Evolutionary conservation across 2,329 filamentous ascomycete genomes (phyloP).

Genomic region (Phaeomoniella chlamydospora): DNA sequence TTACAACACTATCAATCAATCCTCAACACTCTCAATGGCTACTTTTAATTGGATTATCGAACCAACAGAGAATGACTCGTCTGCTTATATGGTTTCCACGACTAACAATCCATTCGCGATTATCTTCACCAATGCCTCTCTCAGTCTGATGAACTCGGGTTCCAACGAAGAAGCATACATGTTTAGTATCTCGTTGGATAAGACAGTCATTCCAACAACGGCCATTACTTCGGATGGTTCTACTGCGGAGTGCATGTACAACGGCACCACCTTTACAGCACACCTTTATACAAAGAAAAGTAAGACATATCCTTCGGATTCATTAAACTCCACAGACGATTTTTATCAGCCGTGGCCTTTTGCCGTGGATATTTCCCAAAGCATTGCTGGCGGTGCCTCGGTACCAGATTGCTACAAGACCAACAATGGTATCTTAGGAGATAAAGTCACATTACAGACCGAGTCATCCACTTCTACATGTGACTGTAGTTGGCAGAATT

Average conservation of each 20-base stretch:
- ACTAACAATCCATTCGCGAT: slow-evolving; percentile 41
- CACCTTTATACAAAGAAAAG: slow-evolving; percentile 45
- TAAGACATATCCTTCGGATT: slow-evolving; percentile 21
- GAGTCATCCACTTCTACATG: slow-evolving; percentile 22
- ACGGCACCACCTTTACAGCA: slow-evolving; percentile 38
- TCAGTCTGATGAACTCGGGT: slow-evolving; percentile 34
- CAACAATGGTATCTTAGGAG: slow-evolving; percentile 19
- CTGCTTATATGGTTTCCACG: slow-evolving; percentile 38
- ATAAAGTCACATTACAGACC: slow-evolving; percentile 19
- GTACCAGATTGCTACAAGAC: slow-evolving; percentile 40
- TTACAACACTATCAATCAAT: slow-evolving; percentile 19
- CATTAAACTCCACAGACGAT: slow-evolving; percentile 7
- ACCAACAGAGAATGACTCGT: slow-evolving; percentile 13
- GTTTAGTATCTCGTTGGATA: slow-evolving; percentile 40
- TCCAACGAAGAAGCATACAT: slow-evolving; percentile 39
- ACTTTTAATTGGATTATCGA: slow-evolving; percentile 50
- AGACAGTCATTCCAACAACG: slow-evolving; percentile 35
- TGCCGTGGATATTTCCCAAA: slow-evolving; percentile 40
- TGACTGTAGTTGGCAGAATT: slow-evolving; percentile 26
- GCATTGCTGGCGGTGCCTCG: slow-evolving; percentile 30
- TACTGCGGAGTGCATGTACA: slow-evolving; percentile 43
- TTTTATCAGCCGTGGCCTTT: slow-evolving; percentile 36
- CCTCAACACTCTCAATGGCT: slow-evolving; percentile 25
- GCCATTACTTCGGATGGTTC: slow-evolving; percentile 28
- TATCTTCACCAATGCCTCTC: slow-evolving; percentile 36